Base-by-base conservation (phyloP, 225 moss, liverwort and hornwort genomes). In the Anthoceros angustus region DNA sequence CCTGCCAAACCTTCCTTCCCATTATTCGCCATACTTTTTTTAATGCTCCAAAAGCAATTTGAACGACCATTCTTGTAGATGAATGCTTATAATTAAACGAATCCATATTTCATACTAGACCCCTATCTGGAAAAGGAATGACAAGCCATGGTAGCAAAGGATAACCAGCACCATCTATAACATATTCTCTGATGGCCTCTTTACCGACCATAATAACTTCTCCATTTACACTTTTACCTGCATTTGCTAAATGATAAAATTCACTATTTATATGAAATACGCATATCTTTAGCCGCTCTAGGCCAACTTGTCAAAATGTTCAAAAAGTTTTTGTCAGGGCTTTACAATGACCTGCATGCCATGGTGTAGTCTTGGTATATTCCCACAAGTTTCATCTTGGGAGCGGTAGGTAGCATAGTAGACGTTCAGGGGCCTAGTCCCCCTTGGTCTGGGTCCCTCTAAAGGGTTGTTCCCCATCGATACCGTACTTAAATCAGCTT, bases 41-140 rank as follows among this genome's bases (percentile, higher is more conserved):
- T 50, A 50, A 11, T 5, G 49, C 10, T 50, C 49, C 82, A 18
- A 87, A 86, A 10, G 86, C 87, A 50, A 79, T 61, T 67, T 87
- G 85, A 45, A 80, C 84, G 39, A 83, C 82, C 76, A 76, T 74
- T 60, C 82, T 83, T 14, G 82, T 78, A 25, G 69, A 78, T 40
- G 82, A 64, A 43, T 72, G 75, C 16, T 69, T 61, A 6, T 41
- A 62, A 25, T 75, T 75, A 55, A 69, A 75, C 23, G 46, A 50
- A 50, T 79, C 72, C 11, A 67, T 41, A 7, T 49, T 42, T 3
- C 62, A 61, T 20, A 68, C 45, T 2, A 69, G 42, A 26, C 68
- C 66, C 39, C 5, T 23, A 6, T 1, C 21, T 23, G 69, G 72
- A 24, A 66, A 75, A 21, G 69, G 78, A n/a, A 61, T 69, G 16